Conservation (phyloP, 768 basidiomycete genomes). For the Tulasnella sp. region DNA sequence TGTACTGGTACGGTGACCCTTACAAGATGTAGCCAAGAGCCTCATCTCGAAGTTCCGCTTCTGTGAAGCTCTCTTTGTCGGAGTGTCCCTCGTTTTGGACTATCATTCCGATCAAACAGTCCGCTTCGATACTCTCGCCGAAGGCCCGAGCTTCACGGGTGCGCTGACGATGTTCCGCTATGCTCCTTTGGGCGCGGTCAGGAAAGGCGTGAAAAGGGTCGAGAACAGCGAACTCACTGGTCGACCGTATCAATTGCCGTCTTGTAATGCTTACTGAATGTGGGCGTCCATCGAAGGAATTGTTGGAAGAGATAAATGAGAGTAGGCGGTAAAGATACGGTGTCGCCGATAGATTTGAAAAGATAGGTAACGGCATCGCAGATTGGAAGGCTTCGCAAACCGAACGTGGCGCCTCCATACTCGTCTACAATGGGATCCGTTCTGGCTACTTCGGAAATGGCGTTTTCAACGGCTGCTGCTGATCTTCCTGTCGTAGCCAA, state of each 20-base stretch:
- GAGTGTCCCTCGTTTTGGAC: background rate
- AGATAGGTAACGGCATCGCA: background rate
- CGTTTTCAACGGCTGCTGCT: background rate
- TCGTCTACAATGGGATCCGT: background rate
- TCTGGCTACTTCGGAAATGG: background rate
- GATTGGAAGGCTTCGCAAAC: background rate
- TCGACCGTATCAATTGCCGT: background rate
- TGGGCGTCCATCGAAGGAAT: background rate
- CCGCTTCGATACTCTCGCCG: background rate
- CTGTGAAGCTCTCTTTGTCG: background rate
- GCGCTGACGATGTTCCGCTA: background rate
- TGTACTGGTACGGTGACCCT: background rate
- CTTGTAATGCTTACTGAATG: background rate
- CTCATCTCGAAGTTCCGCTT: background rate
- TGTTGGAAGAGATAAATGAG: background rate
- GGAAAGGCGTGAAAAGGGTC: background rate
- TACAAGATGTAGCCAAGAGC: slow-evolving; percentile 1
- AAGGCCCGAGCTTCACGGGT: background rate
- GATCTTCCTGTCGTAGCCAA: background rate
- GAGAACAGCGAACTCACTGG: background rate
- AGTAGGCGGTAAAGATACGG: background rate
- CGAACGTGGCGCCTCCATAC: background rate
- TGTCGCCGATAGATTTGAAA: background rate
- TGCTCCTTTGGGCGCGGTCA: background rate
- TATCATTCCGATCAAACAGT: background rate